Evolutionary conservation across 371 early-diverging fungal genomes (phyloP).

Genomic region (Apophysomyces ossiformis): DNA sequence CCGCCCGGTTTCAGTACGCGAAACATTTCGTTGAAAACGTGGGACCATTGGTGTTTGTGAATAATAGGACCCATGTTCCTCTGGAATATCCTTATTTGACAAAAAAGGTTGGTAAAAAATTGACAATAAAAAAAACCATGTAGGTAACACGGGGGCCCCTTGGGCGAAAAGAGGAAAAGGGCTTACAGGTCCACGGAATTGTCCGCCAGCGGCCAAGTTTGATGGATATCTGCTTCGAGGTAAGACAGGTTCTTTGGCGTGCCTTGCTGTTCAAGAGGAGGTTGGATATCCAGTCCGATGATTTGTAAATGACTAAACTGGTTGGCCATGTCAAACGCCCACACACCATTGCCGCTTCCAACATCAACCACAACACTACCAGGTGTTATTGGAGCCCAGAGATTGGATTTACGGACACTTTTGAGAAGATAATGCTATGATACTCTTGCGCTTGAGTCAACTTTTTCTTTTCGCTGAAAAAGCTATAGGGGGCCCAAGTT

Average conservation of each 20-base stretch:
- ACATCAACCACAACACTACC: conserved; percentile 50
- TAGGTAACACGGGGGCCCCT: no score
- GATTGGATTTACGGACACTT: conserved; percentile 48
- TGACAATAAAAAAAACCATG: no score
- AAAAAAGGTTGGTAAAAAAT: no score
- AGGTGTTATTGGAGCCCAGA: conserved; percentile 26
- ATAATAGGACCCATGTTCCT: conserved; percentile 44
- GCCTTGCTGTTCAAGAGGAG: conserved; percentile 38
- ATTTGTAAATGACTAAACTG: conserved; percentile 49
- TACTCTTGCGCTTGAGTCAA: no score
- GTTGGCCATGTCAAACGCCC: conserved; percentile 42
- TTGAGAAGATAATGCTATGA: conserved; percentile 52
- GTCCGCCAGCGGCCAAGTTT: conserved; percentile 42
- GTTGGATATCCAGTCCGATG: conserved; percentile 56
- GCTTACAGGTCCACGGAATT: conserved; percentile 51
- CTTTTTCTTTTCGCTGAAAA: not conserved
- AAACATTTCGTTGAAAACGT: conserved; percentile 41
- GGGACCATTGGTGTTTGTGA: conserved; percentile 40
- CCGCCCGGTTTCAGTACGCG: conserved; percentile 51
- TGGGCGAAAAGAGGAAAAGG: not conserved
- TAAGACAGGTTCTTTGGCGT: conserved; percentile 44
- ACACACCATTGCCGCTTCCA: conserved; percentile 59
- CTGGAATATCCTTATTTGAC: conserved; percentile 41
- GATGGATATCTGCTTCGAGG: conserved; percentile 39
- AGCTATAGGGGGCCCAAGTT: not conserved